Evolutionary conservation across 2,329 filamentous ascomycete species (phyloP), one percentile per base, ranked within the genome.

Genomic region (Mycogone perniciosa): DNA sequence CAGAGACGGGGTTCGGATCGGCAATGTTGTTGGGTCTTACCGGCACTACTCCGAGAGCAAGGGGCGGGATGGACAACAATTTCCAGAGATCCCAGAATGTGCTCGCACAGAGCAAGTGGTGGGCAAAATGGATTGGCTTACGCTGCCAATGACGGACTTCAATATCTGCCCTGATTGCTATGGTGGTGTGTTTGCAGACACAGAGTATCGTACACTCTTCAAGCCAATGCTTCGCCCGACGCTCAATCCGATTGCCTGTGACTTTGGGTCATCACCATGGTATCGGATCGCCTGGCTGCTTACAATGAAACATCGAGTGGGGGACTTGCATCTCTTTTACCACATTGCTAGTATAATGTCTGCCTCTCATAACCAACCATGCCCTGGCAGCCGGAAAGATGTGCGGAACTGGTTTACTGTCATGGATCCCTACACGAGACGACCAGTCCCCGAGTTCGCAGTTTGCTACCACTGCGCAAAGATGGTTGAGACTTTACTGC

Each of bases 101-200:
- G 85, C 84, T 6, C 78, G 88, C 54, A 80, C 77, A 37, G 71
- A 76, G 4, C 79, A 81, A 8, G 77, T 81, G 9, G 71, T 78
- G 7, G 83, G 84, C 2, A 77, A 84, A 54, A 74, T 85, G 55
- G 89, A 93, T 61, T 96, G 91, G 88, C 82, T 90, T 54, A 91
- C 85, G 0, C 74, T 96, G 4, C 81, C 81, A 4, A 80, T 82
- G 10, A 80, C 84, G 54, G 78, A 83, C 9, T 86, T 96, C 59
- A 82, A 88, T 55, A 85, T 96, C 42, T 96, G 92, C 60, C 88
- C 89, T 0, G 81, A 80, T 9, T 97, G 92, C 69, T 89, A 88
- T 64, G 75, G 78, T 3, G 76, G 77, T 5, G 79, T 89, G 7
- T 89, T 92, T 57, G 76, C 76, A 10, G 73, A 79, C 27, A 86